Conservation (phyloP, 179 eudicot species). For the Beta macrorhiza region DNA sequence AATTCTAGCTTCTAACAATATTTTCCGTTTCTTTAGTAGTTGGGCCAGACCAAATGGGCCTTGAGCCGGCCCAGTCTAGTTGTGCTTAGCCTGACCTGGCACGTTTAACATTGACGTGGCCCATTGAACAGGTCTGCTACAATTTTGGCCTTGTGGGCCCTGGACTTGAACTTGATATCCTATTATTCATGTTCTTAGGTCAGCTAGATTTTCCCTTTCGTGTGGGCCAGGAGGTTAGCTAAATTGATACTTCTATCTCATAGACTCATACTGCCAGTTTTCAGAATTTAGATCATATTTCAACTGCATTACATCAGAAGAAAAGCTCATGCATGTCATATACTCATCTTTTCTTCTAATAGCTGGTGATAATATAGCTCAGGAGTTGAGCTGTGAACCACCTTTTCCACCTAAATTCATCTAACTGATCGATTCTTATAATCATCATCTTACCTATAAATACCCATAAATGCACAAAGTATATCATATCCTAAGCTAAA, state of each 20-base stretch:
- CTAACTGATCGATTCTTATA: not conserved
- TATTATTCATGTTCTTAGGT: not conserved
- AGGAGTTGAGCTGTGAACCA: conserved; percentile 26
- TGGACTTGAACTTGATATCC: not conserved
- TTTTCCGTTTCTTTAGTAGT: too few relatives aligned
- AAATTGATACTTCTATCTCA: too few relatives aligned
- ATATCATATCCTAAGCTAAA: conserved; percentile 7
- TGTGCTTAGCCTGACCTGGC: too few relatives aligned
- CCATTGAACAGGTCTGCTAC: too few relatives aligned
- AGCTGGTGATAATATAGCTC: conserved; percentile 16
- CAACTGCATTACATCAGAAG: not conserved
- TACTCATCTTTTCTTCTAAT: not conserved
- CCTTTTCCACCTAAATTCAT: conserved; percentile 18
- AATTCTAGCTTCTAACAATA: too few relatives aligned
- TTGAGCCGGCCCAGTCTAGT: too few relatives aligned
- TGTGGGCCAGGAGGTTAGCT: not conserved
- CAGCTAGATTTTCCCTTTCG: not conserved
- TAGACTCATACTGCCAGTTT: not conserved
- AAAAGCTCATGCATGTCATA: not conserved
- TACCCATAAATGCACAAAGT: not conserved
- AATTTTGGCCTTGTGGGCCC: not conserved
- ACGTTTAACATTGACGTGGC: too few relatives aligned
- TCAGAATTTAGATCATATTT: not conserved
- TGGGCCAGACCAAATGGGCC: too few relatives aligned
- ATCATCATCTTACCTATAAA: not conserved